Evolutionary conservation across 768 basidiomycete species (phyloP).

Genomic region (Lactarius deliciosus): DNA sequence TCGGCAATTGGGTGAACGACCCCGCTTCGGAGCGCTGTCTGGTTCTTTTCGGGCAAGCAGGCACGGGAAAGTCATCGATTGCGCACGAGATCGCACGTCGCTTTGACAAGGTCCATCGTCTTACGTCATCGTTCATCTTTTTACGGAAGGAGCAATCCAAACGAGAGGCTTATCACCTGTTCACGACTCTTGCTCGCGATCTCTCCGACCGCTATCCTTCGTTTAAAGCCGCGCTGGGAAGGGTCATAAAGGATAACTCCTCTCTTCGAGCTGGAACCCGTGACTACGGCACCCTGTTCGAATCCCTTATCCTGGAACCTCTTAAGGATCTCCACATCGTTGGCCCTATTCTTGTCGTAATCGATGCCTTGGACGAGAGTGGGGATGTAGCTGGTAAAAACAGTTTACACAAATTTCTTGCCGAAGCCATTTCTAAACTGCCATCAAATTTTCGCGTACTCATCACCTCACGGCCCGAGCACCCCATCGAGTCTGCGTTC

Average conservation of each 20-base stretch:
- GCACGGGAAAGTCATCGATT: too few species aligned
- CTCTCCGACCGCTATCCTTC: not conserved
- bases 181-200: slow-evolving; percentile 5
- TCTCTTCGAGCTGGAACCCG: not conserved
- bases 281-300: slow-evolving; percentile 1
- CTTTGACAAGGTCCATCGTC: not conserved
- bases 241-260: not conserved
- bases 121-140: not conserved
- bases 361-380: slow-evolving; percentile 5
- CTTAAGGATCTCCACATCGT: not conserved
- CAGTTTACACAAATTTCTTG: not conserved
- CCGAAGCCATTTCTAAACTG: not conserved
- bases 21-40: not conserved
- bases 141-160: not conserved
- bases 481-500: not conserved
- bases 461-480: not conserved
- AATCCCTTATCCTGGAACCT: not conserved
- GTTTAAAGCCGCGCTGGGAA: not conserved
- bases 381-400: not conserved
- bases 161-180: not conserved
- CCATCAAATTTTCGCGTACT: slow-evolving; percentile 2
- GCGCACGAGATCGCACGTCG: not conserved
- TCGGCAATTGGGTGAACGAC: not conserved
- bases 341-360: not conserved
- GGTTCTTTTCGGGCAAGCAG: not conserved